Conservation (phyloP, 164 flowering plant species). For the Nymphaea colorata region DNA sequence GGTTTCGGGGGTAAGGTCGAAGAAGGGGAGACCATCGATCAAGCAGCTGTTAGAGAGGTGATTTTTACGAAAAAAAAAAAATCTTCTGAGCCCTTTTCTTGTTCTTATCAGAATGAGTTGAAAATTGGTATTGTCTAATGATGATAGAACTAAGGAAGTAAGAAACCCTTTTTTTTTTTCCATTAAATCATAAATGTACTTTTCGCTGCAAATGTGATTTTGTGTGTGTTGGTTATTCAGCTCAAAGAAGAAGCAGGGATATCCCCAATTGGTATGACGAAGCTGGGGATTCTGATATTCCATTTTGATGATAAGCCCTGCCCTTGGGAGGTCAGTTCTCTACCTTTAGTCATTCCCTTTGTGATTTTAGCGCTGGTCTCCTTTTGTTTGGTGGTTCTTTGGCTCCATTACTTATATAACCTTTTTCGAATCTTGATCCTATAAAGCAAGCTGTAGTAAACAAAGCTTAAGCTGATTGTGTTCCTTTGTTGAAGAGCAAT, state of each 20-base stretch:
- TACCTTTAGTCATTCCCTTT: not conserved
- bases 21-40: constrained; percentile 2
- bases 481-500: too few relatives aligned
- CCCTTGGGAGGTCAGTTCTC: constrained; percentile 2
- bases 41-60: constrained; percentile 2
- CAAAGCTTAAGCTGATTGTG: too few relatives aligned
- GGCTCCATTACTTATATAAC: too few relatives aligned
- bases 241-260: not conserved
- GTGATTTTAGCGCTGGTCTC: not conserved
- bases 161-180: not conserved
- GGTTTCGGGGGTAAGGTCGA: constrained; percentile 1
- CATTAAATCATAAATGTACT: not conserved
- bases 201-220: not conserved
- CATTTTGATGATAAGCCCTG: not conserved
- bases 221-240: not conserved
- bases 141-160: too few relatives aligned
- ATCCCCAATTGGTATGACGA: constrained; percentile 1
- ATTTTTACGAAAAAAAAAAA: not conserved
- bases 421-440: too few relatives aligned
- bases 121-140: too few relatives aligned
- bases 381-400: not conserved
- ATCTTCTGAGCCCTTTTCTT: not conserved
- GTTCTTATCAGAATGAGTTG: too few relatives aligned
- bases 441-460: too few relatives aligned
- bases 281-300: constrained; percentile 1